A percentile compares a stretch with the other conserved stretches of the same genome.
phyloP scores from a whole-genome alignment of 352 stramenopile genomes.

The Thraustochytrium sp. region DNA sequence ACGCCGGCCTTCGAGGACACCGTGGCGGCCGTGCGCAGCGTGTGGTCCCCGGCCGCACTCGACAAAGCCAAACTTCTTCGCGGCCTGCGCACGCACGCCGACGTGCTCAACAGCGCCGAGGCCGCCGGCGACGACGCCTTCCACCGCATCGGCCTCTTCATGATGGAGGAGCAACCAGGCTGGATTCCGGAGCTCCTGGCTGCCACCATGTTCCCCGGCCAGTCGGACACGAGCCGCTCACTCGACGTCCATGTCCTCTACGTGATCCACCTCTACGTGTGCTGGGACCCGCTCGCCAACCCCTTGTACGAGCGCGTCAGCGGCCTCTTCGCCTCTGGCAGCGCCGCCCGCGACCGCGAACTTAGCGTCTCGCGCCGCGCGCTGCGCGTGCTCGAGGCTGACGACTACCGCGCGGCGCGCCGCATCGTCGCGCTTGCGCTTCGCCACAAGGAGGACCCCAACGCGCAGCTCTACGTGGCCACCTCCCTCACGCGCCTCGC shows the following conservation, averaged over 20 bases:
- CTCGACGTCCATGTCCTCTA: slow-evolving; percentile 6
- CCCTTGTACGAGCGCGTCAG: background rate
- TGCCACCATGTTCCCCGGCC: background rate
- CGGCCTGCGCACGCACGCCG: background rate
- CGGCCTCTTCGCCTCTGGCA: background rate
- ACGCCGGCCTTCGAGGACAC: background rate
- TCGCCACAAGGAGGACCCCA: background rate
- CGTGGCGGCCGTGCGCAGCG: background rate
- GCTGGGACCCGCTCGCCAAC: background rate
- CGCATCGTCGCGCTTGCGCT: background rate
- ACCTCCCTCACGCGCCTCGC: background rate
- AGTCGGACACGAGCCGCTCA: background rate
- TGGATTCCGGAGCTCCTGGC: background rate
- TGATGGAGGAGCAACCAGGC: background rate
- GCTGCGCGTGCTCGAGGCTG: background rate
- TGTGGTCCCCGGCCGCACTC: background rate
- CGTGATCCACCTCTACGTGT: background rate
- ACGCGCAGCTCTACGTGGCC: background rate
- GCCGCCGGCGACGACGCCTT: background rate
- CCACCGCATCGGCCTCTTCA: background rate
- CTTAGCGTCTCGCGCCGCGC: background rate
- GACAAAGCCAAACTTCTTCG: background rate
- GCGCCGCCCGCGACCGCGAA: background rate
- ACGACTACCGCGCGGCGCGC: background rate
- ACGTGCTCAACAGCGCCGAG: background rate